phyloP scores from a whole-genome alignment of 306 rosid species.

The Gillenia trifoliata region DNA sequence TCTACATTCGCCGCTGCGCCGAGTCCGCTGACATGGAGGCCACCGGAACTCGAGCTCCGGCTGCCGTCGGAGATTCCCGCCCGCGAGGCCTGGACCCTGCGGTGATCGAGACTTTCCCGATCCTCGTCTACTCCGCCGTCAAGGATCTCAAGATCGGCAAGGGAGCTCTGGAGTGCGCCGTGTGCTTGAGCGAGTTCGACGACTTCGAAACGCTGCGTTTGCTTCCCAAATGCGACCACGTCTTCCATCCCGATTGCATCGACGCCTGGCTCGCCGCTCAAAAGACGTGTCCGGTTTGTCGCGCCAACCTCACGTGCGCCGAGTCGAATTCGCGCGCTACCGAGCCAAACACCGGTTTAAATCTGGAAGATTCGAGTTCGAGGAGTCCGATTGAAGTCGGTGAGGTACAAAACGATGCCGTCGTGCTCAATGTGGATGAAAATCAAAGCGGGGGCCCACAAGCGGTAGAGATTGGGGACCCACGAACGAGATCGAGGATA shows the following conservation, averaged over 20 bases:
- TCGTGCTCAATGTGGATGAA: conserved; percentile 5
- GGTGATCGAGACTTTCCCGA: conserved; percentile 48
- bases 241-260: conserved; percentile 67
- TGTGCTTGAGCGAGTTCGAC: conserved; percentile 63
- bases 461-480: neutral
- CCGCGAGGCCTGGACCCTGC: conserved; percentile 42
- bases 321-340: neutral
- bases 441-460: neutral
- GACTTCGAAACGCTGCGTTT: conserved; percentile 56
- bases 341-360: neutral
- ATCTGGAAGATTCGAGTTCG: neutral
- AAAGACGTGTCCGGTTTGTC: conserved; percentile 72
- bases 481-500: neutral
- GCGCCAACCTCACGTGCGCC: conserved; percentile 32
- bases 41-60: neutral
- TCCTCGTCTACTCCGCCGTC: conserved; percentile 50
- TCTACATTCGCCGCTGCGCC: conserved; percentile 28
- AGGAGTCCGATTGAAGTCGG: neutral
- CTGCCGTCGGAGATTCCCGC: neutral
- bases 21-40: neutral
- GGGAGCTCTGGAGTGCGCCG: conserved; percentile 59
- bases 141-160: conserved; percentile 49
- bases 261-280: conserved; percentile 63
- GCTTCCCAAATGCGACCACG: conserved; percentile 67
- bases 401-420: neutral